Evolutionary conservation across 2,329 filamentous ascomycete genomes (phyloP), one percentile per base, ranked within the genome.

Genomic region (Cladosporium sp.): DNA sequence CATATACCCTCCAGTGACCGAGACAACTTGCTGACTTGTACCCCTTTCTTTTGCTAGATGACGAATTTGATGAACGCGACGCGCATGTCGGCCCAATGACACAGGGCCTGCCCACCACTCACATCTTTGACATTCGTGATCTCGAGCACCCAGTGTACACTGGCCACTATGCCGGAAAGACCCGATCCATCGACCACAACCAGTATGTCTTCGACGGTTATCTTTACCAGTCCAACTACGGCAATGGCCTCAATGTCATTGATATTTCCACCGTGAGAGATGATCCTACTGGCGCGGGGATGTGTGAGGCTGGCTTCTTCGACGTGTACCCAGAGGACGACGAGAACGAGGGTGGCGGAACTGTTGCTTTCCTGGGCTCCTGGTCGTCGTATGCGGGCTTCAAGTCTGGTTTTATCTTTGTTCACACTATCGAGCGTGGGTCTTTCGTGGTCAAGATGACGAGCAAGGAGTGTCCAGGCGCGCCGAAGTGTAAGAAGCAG

Each of bases 381-480:
- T 82, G 79, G 79, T 77, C 73, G 24, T 74, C 74, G 50, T 82
- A 79, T 59, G 76, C 77, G 1, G 32, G 37, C 15, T 82, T 81
- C 66, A 74, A 74, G 62, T 77, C 73, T 1, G 80, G 79, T 1
- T 76, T 75, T 62, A 74, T 82, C 57, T 73, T 81, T 7, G 66
- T 82, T 61, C 81, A 82, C 68, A 79, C 75, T 3, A 82, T 81
- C 57, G 79, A 82, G 68, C 70, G 78, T 5, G 80, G 80, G 51
- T 73, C 74, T 4, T 82, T 77, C 49, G 73, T 77, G 7, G 72
- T 82, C 7, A 81, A 79, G 71, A 50, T 57, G 54, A 51, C 54
- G 24, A 57, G 52, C 40, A 55, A 55, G n/a, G 28, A 55, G 25
- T 64, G 62, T 25, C 56, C 54, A 12, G 57, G 52, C n/a, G 56